Base-by-base conservation (phyloP, 1,284 basidiomycete species). In the Naganishia sp. region DNA sequence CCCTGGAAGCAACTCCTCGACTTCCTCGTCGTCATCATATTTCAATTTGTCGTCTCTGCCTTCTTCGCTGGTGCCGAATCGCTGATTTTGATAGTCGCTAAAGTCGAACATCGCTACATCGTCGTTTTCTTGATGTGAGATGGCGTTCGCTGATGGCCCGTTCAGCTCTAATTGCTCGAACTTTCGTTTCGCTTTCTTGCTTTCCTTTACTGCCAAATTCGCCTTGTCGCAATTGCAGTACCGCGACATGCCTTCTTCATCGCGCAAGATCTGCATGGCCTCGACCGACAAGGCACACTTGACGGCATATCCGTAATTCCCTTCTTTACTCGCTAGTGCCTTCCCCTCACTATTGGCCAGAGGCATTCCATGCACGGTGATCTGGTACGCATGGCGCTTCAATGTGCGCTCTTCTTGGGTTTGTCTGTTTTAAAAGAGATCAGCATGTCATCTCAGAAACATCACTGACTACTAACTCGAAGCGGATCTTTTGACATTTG, bases 401-500 rank as follows among this genome's bases (percentile, higher is more conserved):
- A 51, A 28, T 47, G n/a, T 43, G 18, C 35, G 41, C 10, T 41
- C 23, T 10, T 35, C 42, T 47, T 50, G 23, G 13, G 21, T 25
- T 50, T 43, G 47, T 46, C 49, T 51, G 23, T 18, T 47, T 42
- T 17, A 25, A 21, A 18, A 25, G 25, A 47, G 25, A 17, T 50
- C 21, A 10, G 31, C 21, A 52, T 7, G 18, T 31, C 28, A 21
- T 13, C 10, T 18, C 17, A 54, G 47, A 25, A 13, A 50, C 28
- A 23, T 42, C 46, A 1, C 32, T 50, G 28, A 15, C 25, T 42
- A 45, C 65, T 52, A 52, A 66, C 65, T 52, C 52, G 32, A 62
- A 68, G 10, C 63, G 50, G 28, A 68, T 55, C 25, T 65, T 32
- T 46, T 62, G 63, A 42, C 67, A 68, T 42, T 68, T 65, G 45